phyloP scores from a whole-genome alignment of 257 asterid genomes.

The Lithospermum erythrorhizon region DNA sequence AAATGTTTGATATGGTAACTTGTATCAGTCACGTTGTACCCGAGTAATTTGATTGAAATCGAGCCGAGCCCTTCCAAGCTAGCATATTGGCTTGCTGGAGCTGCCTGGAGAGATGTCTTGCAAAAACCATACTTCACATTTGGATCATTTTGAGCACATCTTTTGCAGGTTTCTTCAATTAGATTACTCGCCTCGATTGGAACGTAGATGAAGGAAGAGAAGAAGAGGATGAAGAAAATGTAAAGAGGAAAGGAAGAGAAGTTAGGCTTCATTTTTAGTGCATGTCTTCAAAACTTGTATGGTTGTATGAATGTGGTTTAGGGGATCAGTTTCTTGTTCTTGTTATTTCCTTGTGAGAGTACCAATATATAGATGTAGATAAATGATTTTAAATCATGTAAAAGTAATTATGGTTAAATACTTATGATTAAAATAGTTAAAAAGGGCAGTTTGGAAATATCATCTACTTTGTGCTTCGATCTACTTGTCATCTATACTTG shows the following conservation, averaged over 20 bases:
- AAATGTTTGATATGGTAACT: constrained; percentile 36
- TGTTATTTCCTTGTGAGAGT: not conserved
- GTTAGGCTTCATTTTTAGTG: constrained; percentile 19
- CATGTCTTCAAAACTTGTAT: not conserved
- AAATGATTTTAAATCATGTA: too few species aligned
- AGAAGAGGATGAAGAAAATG: constrained; percentile 18
- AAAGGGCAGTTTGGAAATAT: too few species aligned
- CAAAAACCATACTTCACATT: constrained; percentile 56
- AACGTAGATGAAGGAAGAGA: constrained; percentile 11
- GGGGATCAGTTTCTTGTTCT: not conserved
- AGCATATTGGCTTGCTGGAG: constrained; percentile 62
- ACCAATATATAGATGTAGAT: not conserved
- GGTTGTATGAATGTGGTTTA: not conserved
- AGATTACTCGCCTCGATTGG: constrained; percentile 18
- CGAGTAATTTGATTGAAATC: constrained; percentile 41
- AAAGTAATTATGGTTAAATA: too few species aligned
- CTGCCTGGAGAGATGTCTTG: constrained; percentile 54
- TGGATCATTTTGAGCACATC: constrained; percentile 25
- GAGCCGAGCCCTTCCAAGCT: constrained; percentile 40
- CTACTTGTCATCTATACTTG: too few species aligned
- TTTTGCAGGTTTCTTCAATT: constrained; percentile 43
- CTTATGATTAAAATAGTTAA: too few species aligned
- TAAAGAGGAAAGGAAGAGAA: too few species aligned
- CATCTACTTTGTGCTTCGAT: too few species aligned
- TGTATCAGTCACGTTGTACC: constrained; percentile 62